Evolutionary conservation across 1,139 yeast species (phyloP), one percentile per base, ranked within the genome.

Genomic region (Torulaspora globosa): DNA sequence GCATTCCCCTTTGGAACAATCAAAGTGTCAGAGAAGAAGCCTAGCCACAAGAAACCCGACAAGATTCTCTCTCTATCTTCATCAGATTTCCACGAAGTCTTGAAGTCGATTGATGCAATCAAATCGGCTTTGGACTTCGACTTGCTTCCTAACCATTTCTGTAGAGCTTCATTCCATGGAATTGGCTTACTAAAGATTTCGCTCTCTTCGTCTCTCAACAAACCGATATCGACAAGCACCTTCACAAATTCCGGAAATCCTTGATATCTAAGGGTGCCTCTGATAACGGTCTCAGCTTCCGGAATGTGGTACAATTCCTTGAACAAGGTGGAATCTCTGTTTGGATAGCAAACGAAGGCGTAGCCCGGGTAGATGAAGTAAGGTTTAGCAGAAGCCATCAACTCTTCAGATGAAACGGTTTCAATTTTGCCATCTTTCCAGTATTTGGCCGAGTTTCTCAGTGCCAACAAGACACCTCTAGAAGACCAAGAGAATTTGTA

Each of bases 401-500:
- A 79, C 60, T 88, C 96, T 68, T 87, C 95, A 44, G 96, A 88
- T 51, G 79, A 75, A 62, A 92, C 83, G 42, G 82, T 79, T 51
- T 78, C 95, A 59, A 88, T 70, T 66, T 87, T 69, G 61, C 97
- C 97, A 63, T 88, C 82, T 71, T 83, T 74, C 80, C 84, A 90
- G 75, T 81, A 90, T 63, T 79, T 82, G 56, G 98, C 98, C 52
- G 85, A 75, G 76, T 92, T 92, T 77, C 96, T 84, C 67, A 92
- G 79, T 21, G 98, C 98, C 63, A 92, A 79, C 65, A 92, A 75
- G 38, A 92, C 97, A 71, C 98, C 98, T 71, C 98, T 83, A 39
- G 97, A 89, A 37, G 97, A 88, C 98, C 98, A 92, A 38, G 97
- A 90, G 73, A 92, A 92, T 76, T 92, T 92, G 80, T 92, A 92